These are phyloP conservation scores for Pseudocercospora eumusae DNA, from an alignment of 2,329 filamentous ascomycete genomes.

Conservation along the genomic window DNA sequence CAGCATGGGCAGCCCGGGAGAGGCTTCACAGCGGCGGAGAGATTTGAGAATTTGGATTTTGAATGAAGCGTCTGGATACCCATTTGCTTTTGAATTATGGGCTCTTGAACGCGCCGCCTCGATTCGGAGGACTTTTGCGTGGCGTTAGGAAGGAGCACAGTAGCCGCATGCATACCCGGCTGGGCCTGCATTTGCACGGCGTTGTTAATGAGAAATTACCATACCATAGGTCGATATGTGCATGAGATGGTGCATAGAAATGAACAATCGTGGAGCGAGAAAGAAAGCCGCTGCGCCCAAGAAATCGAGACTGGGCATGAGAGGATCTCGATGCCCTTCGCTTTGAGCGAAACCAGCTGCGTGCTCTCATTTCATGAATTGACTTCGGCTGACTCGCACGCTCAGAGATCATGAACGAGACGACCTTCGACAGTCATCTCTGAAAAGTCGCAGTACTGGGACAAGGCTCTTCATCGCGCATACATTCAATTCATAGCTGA, in stretches of 20 bases:
- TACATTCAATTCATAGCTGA: too few relatives aligned
- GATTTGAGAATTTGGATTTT: constrained; percentile 15
- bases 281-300: too few relatives aligned
- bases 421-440: too few relatives aligned
- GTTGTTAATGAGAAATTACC: constrained; percentile 4
- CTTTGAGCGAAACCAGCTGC: too few relatives aligned
- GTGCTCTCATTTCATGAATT: too few relatives aligned
- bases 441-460: too few relatives aligned
- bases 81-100: constrained; percentile 22
- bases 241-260: constrained; percentile 5
- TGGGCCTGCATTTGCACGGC: constrained; percentile 7
- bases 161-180: constrained; percentile 8
- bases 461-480: too few relatives aligned
- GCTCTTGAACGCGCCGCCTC: neutral
- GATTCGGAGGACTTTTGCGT: neutral
- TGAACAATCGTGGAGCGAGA: neutral
- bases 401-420: too few relatives aligned
- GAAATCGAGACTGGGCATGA: too few relatives aligned
- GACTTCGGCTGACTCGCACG: too few relatives aligned
- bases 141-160: constrained; percentile 3
- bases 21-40: neutral
- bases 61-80: constrained; percentile 23
- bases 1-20: neutral
- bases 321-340: too few relatives aligned
- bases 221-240: neutral